phyloP scores from a whole-genome alignment of 176 grass and related monocot genomes.

The Stipa capillata region DNA sequence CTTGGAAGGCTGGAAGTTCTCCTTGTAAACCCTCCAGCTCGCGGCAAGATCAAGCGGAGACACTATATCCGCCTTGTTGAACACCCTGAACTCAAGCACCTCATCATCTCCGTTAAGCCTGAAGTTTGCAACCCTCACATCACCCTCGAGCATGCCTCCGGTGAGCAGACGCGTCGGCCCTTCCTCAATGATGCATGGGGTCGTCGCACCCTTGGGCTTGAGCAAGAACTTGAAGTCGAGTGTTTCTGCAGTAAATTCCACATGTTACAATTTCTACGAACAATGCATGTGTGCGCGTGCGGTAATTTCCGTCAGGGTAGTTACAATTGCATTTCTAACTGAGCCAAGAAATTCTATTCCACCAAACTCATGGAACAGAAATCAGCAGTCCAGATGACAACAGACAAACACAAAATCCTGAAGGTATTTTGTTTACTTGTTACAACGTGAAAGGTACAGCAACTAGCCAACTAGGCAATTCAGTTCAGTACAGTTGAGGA shows the following conservation, averaged over 20 bases:
- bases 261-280: background rate
- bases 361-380: background rate
- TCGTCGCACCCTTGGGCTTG: conserved; percentile 59
- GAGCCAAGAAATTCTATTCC: background rate
- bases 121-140: conserved; percentile 69
- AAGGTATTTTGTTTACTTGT: background rate
- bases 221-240: conserved; percentile 94
- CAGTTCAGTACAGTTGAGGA: no score
- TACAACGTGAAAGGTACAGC: background rate
- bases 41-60: conserved; percentile 91
- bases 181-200: conserved; percentile 75
- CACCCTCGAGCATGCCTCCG: conserved; percentile 79
- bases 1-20: conserved; percentile 81
- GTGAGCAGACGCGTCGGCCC: conserved; percentile 61
- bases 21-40: conserved; percentile 92
- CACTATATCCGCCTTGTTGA: conserved; percentile 85
- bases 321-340: background rate
- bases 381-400: no score
- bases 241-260: conserved; percentile 46
- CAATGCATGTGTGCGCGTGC: background rate
- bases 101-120: conserved; percentile 63
- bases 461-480: background rate
- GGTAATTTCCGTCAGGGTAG: background rate
- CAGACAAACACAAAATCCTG: background rate
- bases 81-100: conserved; percentile 66